Conservation (phyloP, 2,329 filamentous ascomycete genomes). For the Claviceps sp. region DNA sequence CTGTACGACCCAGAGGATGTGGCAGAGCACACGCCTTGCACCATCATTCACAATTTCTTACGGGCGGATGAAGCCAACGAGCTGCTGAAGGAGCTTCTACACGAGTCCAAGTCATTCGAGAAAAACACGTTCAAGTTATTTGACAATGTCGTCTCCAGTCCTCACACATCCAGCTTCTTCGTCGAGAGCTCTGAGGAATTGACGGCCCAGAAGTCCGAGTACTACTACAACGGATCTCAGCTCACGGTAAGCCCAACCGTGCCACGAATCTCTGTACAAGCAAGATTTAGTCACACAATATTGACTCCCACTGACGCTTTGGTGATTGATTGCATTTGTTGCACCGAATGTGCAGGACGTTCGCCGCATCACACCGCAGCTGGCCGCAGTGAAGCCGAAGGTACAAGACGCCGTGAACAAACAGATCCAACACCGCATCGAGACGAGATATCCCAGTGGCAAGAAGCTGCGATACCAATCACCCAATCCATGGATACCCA, state of each 20-base stretch:
- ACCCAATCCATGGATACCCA: constrained; percentile 61
- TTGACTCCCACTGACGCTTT: background rate
- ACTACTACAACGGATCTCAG: constrained; percentile 70
- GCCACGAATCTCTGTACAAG: no score
- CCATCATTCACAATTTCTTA: constrained; percentile 85
- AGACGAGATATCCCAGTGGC: constrained; percentile 50
- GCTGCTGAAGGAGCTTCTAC: constrained; percentile 61
- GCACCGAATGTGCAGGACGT: constrained; percentile 44
- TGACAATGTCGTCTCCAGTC: constrained; percentile 71
- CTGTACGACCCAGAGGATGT: constrained; percentile 74
- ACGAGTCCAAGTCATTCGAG: constrained; percentile 58
- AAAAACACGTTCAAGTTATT: constrained; percentile 72
- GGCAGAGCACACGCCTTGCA: constrained; percentile 73
- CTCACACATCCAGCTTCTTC: constrained; percentile 74
- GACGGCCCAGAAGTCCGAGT: constrained; percentile 58
- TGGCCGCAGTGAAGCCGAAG: constrained; percentile 52
- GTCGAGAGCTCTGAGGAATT: constrained; percentile 62
- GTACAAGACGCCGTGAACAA: constrained; percentile 67
- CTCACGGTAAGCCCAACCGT: constrained; percentile 35
- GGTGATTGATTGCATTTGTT: background rate
- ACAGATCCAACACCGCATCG: constrained; percentile 61
- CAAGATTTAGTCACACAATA: no score
- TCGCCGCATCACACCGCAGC: constrained; percentile 59
- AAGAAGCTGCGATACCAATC: constrained; percentile 70
- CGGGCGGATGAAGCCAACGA: constrained; percentile 56